Percentiles rank a stretch among this genome's conserved stretches.
phyloP scores from a whole-genome alignment of 768 basidiomycete genomes.

The Leccinellum albellum region DNA sequence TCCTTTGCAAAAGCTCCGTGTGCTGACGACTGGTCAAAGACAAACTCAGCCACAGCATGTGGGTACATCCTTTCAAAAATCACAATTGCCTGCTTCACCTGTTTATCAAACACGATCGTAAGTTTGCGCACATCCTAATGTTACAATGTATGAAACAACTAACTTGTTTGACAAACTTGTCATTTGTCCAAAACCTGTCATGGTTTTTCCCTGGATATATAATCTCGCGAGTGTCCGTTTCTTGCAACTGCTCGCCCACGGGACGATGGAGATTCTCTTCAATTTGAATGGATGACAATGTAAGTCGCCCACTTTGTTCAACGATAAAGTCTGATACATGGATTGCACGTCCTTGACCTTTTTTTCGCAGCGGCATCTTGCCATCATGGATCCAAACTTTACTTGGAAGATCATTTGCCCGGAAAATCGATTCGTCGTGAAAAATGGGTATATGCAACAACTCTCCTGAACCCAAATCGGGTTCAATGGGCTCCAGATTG shows the following conservation, averaged over 20 bases:
- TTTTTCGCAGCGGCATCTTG: slow-evolving; percentile 18
- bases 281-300: slow-evolving; percentile 4
- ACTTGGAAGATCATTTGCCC: slow-evolving; percentile 17
- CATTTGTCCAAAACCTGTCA: background rate
- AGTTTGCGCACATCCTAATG: background rate
- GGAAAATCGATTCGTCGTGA: slow-evolving; percentile 23
- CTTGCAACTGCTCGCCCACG: background rate
- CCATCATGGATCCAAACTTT: background rate
- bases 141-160: background rate
- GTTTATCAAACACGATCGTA: background rate
- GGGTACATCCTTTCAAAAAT: slow-evolving; percentile 24
- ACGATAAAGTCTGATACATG: slow-evolving; percentile 42
- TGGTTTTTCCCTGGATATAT: background rate
- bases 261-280: background rate
- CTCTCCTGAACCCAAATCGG: background rate
- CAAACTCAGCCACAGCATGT: slow-evolving; percentile 12
- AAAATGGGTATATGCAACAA: background rate
- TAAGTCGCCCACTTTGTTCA: slow-evolving; percentile 30
- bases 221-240: background rate
- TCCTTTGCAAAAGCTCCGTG: slow-evolving; percentile 23
- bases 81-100: slow-evolving; percentile 12
- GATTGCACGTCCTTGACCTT: slow-evolving; percentile 34
- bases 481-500: background rate
- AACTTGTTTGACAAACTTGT: background rate
- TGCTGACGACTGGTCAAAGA: slow-evolving; percentile 27